Evolutionary conservation across 192 early-diverging fungal genomes (phyloP), one percentile per base, ranked within the genome.

Genomic region (Mycoemilia scoparia): DNA sequence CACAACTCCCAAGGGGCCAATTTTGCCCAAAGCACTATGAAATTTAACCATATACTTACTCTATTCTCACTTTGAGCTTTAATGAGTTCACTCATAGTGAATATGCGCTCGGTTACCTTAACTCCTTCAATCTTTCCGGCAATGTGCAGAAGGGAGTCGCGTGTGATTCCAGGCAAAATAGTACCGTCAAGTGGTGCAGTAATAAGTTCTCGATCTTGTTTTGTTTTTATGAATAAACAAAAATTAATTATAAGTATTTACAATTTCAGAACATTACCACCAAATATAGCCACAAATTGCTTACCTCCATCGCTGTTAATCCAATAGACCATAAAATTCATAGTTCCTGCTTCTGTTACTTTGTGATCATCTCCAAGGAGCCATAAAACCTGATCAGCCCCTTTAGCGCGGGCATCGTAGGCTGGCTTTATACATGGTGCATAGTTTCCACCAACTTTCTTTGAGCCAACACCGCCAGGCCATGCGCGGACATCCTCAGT

Each of bases 381-480:
- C 92, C 92, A 97, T 53, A 97, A 64, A 55, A 86, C 87, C 60
- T 97, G 92, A 47, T 84, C 79, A 56, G 76, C 88, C 2, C 92
- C 92, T 37, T 73, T 57, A 45, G 73, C 66, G 41, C 76, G 79
- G 24, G 87, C 89, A 41, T 88, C 74, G 41, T 87, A 63, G 37
- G 90, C 84, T 10, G 92, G 78, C 21, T 60, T 55, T 24, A 75
- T 32, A 4, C 49, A 47, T 7, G 59, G 65, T 29, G 59, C 65
- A 39, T 67, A 67, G 55, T 67, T 67, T 36, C 55, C 83, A 34
- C 92, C 92, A 46, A 93, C 54, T 72, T 97, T 97, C 38, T 72
- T 75, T 53, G 80, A 80, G 38, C 92, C 92, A 8, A 88, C 87
- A 29, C 92, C 92, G 8, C 89, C 84, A 10, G 89, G 92, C 87